These are phyloP conservation scores for Cnidoscolus chayamansa DNA, from an alignment of 441 rosid genomes.

Conservation along the genomic window DNA sequence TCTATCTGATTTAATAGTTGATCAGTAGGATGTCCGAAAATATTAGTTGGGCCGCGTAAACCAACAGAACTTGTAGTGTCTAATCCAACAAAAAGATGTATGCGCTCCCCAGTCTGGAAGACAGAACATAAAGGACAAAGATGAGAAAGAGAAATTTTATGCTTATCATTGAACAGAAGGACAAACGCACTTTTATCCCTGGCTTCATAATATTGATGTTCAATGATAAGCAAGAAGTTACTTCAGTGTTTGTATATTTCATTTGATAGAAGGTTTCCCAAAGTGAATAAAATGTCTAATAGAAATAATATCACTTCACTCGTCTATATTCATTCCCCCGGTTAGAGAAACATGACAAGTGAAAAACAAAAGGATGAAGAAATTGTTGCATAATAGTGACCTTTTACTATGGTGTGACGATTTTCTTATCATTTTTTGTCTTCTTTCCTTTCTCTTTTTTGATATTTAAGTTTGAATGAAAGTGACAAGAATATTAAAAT, in stretches of 20 bases:
- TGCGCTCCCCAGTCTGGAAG: slow-evolving; percentile 53
- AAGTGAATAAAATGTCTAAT: neutral
- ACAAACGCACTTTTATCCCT: neutral
- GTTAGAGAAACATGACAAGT: slow-evolving; percentile 2
- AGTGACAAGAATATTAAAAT: neutral
- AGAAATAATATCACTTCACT: neutral
- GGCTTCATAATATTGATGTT: neutral
- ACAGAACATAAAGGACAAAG: slow-evolving; percentile 17
- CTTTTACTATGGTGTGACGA: neutral
- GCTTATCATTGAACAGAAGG: neutral
- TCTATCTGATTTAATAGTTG: slow-evolving; percentile 57
- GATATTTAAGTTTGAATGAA: neutral
- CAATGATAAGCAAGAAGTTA: neutral
- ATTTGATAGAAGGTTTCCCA: neutral
- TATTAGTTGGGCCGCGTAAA: slow-evolving; percentile 85
- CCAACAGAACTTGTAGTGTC: slow-evolving; percentile 79
- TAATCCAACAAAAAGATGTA: slow-evolving; percentile 76
- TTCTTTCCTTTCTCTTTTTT: too few species aligned
- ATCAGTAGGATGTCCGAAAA: slow-evolving; percentile 89
- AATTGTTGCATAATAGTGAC: neutral
- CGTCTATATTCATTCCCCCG: neutral
- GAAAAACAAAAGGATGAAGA: slow-evolving; percentile 2
- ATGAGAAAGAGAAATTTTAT: neutral
- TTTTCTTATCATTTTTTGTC: neutral
- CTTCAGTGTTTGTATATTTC: neutral